These are phyloP conservation scores for Clonostachys rosea DNA, from an alignment of 2,329 filamentous ascomycete genomes.

Conservation along the genomic window DNA sequence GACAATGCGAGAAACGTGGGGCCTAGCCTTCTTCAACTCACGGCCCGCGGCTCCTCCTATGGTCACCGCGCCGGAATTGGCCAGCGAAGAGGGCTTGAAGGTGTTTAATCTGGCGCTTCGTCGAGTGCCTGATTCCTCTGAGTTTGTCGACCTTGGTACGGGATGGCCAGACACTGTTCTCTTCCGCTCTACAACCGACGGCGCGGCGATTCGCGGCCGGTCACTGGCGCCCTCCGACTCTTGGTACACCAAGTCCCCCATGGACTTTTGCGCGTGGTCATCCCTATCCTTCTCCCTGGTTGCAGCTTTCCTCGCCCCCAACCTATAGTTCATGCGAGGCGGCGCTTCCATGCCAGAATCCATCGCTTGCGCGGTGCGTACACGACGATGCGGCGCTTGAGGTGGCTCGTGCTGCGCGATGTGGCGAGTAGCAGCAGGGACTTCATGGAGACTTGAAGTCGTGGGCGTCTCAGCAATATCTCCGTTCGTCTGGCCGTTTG, in stretches of 20 bases:
- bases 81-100: constrained; percentile 66
- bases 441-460: no score
- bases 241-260: constrained; percentile 2
- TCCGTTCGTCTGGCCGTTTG: constrained; percentile 28
- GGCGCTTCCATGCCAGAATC: constrained; percentile 53
- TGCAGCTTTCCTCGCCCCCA: constrained; percentile 35
- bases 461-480: constrained; percentile 62
- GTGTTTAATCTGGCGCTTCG: constrained; percentile 68
- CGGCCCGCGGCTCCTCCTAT: constrained; percentile 55
- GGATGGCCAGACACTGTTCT: constrained; percentile 87
- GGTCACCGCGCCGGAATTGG: constrained; percentile 51
- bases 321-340: constrained; percentile 58
- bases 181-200: constrained; percentile 64
- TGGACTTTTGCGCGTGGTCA: constrained; percentile 1
- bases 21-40: constrained; percentile 81
- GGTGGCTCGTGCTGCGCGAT: constrained; percentile 35
- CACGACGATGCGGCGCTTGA: constrained; percentile 47
- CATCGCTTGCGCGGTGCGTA: constrained; percentile 45
- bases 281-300: constrained; percentile 27
- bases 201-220: no score
- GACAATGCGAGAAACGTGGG: constrained; percentile 63
- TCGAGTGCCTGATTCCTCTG: constrained; percentile 56
- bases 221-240: constrained; percentile 31
- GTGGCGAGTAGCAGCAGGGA: no score
- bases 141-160: constrained; percentile 44